phyloP scores from a whole-genome alignment of 805 yeast genomes.

The Isabelozyma heimii region DNA sequence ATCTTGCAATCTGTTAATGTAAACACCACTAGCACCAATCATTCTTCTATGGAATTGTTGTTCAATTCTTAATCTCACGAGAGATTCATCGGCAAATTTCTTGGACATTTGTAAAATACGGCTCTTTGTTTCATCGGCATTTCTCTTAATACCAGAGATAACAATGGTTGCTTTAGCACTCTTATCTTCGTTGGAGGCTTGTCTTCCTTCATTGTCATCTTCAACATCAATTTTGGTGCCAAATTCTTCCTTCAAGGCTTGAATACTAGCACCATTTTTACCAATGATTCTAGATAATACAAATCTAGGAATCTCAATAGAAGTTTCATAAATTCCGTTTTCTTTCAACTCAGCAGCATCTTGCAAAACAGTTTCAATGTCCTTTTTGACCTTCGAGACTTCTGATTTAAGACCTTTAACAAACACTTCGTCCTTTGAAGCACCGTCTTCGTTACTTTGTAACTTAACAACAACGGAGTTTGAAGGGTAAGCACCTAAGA shows the following conservation, averaged over 20 bases:
- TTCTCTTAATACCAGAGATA: conserved; percentile 74
- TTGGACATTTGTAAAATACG: conserved; percentile 59
- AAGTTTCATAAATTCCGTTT: conserved; percentile 40
- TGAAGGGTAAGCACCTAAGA: conserved; percentile 34
- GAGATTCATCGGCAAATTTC: conserved; percentile 78
- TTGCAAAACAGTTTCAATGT: conserved; percentile 51
- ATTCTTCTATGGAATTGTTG: conserved; percentile 73
- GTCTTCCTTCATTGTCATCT: conserved; percentile 51
- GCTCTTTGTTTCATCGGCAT: conserved; percentile 68
- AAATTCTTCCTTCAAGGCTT: conserved; percentile 65
- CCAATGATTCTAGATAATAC: conserved; percentile 84
- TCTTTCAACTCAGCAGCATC: conserved; percentile 53
- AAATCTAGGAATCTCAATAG: conserved; percentile 61
- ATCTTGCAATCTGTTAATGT: conserved; percentile 80
- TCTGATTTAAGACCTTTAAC: conserved; percentile 70
- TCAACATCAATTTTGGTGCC: conserved; percentile 76
- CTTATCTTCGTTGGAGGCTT: conserved; percentile 26
- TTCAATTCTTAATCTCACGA: conserved; percentile 66
- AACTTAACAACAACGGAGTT: conserved; percentile 47
- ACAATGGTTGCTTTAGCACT: conserved; percentile 46
- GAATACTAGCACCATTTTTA: conserved; percentile 75
- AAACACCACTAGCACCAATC: conserved; percentile 80
- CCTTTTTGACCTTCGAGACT: conserved; percentile 53
- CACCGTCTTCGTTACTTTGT: conserved; percentile 34
- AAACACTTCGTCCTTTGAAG: conserved; percentile 50